Base-by-base conservation (phyloP, 345 rosid genomes). In the Euphorbia lathyris region DNA sequence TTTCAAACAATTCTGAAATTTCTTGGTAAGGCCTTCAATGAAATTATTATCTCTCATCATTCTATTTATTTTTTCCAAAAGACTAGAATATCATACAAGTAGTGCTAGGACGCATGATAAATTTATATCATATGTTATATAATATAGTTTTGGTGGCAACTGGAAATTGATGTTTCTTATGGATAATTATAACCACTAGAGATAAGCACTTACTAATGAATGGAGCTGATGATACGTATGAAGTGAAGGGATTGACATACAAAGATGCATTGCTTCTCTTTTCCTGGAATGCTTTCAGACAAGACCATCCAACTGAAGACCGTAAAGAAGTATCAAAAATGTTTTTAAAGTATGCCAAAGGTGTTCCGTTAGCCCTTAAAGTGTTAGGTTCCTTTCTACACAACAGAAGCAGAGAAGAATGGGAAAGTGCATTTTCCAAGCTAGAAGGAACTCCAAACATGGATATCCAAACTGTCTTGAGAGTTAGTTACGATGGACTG, bases 341-440 rank as follows among this genome's bases (percentile, higher is more conserved):
- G 26, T 26, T 73, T 67, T 30, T 48, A 25, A 32, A 11, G 40
- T 60, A 66, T 23, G 59, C 67, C 4, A 52, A 29, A 9, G 58
- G 67, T 12, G 65, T 66, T 73, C 77, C 72, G 19, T 38, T 73
- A 52, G 77, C 77, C 30, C 13, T 60, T 9, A 65, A 51, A 48
- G 62, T 73, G 38, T 36, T 73, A 30, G 77, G 72, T 2, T 67
- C 66, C 25, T 66, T 29, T 23, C 67, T 73, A 5, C 30, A 25
- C 10, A 71, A 50, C 14, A 73, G 32, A 51, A 58, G 71, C 29
- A 34, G 29, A 13, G 38, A 32, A 27, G 58, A 58, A 22, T 73
- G 72, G 72, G 17, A 59, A n/a, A 67, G 67, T 48, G 57, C 36
- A 51, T 32, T 67, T 29, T 38, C 48, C 11, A 59, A 59, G 53